These are phyloP conservation scores for Xylaria sp. DNA, from an alignment of 2,329 filamentous ascomycete species.

Conservation along the genomic window DNA sequence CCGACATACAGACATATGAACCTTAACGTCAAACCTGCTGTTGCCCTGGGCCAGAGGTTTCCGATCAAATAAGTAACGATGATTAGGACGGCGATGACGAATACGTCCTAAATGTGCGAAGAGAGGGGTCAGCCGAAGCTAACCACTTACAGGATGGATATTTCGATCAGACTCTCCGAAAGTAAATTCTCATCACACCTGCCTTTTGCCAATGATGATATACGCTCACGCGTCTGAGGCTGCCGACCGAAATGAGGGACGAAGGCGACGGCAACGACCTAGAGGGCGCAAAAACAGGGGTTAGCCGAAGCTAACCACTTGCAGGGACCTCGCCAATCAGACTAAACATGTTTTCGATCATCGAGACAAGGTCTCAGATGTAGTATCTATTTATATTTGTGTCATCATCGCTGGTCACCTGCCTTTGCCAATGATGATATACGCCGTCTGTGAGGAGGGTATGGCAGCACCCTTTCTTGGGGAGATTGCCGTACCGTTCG, in stretches of 20 bases:
- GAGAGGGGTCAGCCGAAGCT: no score
- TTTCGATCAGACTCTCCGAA: slow-evolving; percentile 2
- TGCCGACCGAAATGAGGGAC: no score
- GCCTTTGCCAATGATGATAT: slow-evolving; percentile 28
- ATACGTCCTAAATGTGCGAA: no score
- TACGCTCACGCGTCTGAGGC: slow-evolving; percentile 19
- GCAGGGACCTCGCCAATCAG: slow-evolving; percentile 8
- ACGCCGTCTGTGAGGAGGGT: slow-evolving; percentile 26
- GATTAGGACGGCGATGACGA: background rate
- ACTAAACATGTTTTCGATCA: slow-evolving; percentile 11
- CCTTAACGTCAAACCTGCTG: background rate
- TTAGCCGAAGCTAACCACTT: slow-evolving; percentile 13
- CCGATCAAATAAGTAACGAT: background rate
- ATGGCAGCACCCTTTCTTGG: slow-evolving; percentile 27
- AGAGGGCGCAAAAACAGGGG: slow-evolving; percentile 11
- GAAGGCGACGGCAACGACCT: slow-evolving; percentile 7
- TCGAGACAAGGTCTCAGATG: slow-evolving; percentile 14
- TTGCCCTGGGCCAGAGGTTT: background rate
- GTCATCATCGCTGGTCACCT: slow-evolving; percentile 3
- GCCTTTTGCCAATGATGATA: slow-evolving; percentile 15
- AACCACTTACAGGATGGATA: no score
- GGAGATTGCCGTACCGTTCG: slow-evolving; percentile 27
- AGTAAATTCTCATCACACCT: slow-evolving; percentile 3
- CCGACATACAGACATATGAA: slow-evolving; percentile 18
- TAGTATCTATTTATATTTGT: slow-evolving; percentile 12